These are phyloP conservation scores for Cyclotella cryptica DNA, from an alignment of 108 stramenopile genomes.

Conservation along the genomic window DNA sequence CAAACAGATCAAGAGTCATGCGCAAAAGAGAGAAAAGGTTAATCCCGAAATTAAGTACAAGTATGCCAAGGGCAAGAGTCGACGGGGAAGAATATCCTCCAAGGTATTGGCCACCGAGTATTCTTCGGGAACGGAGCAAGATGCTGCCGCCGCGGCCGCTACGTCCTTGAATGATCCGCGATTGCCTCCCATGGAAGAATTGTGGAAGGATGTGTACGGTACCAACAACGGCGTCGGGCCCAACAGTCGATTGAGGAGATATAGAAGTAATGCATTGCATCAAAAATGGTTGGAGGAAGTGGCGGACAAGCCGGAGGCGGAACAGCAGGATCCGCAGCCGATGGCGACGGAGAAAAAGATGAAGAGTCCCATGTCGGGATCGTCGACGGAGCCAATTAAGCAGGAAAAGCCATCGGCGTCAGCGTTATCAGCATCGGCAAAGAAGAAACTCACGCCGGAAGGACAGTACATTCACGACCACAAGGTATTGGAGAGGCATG, in stretches of 20 bases:
- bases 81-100: constrained; percentile 37
- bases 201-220: constrained; percentile 39
- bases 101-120: constrained; percentile 22
- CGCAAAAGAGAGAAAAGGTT: constrained; percentile 40
- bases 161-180: not conserved
- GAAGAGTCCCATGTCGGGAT: not conserved
- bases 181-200: constrained; percentile 27
- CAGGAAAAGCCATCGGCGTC: too few relatives aligned
- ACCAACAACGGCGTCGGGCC: constrained; percentile 42
- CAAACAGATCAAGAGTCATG: constrained; percentile 51
- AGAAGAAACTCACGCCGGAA: constrained; percentile 14
- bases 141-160: not conserved
- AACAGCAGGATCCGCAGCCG: not conserved
- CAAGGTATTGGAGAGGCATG: constrained; percentile 7
- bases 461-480: constrained; percentile 14
- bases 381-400: too few relatives aligned
- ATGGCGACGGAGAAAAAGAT: not conserved
- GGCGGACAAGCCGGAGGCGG: not conserved
- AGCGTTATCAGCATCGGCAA: not conserved
- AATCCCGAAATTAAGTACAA: constrained; percentile 40
- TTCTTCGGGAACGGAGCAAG: not conserved
- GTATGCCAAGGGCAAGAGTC: constrained; percentile 25
- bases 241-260: constrained; percentile 32
- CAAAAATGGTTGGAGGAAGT: constrained; percentile 24
- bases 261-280: constrained; percentile 17